phyloP scores from a whole-genome alignment of 78 protist species.

The Dictyostelium intermedium region DNA sequence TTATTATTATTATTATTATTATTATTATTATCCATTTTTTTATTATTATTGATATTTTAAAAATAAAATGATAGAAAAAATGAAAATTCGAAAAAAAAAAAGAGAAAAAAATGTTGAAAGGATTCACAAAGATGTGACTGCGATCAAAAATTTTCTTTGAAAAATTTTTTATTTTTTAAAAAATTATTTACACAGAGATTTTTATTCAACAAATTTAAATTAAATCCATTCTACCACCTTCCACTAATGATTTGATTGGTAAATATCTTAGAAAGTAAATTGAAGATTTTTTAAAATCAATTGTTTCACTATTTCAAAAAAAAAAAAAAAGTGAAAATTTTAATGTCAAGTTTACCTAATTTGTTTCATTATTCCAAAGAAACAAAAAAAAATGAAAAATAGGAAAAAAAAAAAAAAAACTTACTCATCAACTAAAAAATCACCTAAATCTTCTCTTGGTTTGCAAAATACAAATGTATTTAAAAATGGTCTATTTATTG shows the following conservation, averaged over 20 bases:
- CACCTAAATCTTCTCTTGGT: constrained; percentile 33
- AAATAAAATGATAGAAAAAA: no score
- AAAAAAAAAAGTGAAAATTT: background rate
- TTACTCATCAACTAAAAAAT: constrained; percentile 33
- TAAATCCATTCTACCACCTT: constrained; percentile 27
- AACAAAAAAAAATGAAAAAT: background rate
- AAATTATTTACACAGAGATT: background rate
- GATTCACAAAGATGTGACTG: no score
- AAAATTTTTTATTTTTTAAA: background rate
- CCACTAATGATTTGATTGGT: constrained; percentile 24
- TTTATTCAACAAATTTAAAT: background rate
- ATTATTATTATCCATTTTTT: no score
- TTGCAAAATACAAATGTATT: constrained; percentile 43
- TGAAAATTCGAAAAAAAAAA: no score
- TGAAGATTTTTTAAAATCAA: constrained; percentile 21
- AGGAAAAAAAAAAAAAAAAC: background rate
- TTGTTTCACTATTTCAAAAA: constrained; percentile 1
- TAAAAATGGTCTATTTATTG: background rate
- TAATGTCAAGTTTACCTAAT: no score
- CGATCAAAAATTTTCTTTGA: no score
- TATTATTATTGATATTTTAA: no score
- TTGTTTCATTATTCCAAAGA: no score
- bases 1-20: no score
- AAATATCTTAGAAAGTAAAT: constrained; percentile 47
- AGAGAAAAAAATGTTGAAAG: no score